Conservation (phyloP, 495 filamentous ascomycete species). For the Hypoxylon subgilvum region DNA sequence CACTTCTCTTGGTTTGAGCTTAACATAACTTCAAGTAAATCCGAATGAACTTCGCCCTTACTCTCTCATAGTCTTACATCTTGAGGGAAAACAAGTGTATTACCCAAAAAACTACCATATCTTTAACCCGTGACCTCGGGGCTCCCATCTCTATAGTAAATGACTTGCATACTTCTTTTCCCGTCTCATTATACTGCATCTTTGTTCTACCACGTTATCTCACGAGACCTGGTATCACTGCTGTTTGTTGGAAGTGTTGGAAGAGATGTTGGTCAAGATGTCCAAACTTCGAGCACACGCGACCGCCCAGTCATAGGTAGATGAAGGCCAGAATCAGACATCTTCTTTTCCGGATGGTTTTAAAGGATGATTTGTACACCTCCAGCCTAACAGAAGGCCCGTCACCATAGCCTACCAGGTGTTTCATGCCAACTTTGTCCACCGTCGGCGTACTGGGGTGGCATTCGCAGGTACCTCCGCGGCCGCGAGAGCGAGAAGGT, state of each 20-base stretch:
- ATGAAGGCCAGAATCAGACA: background rate
- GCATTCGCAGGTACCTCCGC: background rate
- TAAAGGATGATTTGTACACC: background rate
- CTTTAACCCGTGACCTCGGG: slow-evolving; percentile 4
- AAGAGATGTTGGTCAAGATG: too few species aligned
- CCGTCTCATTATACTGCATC: too few species aligned
- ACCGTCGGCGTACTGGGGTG: slow-evolving; percentile 6
- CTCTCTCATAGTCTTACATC: background rate
- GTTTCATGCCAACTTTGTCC: background rate
- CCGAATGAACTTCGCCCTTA: background rate
- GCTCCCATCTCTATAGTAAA: background rate
- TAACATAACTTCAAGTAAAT: slow-evolving; percentile 17
- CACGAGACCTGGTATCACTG: too few species aligned
- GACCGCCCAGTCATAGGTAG: background rate
- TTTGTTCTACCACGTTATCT: slow-evolving; percentile 15
- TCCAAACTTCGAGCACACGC: too few species aligned
- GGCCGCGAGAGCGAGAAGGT: slow-evolving; percentile 54
- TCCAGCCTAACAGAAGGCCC: background rate
- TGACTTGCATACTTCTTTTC: slow-evolving; percentile 19
- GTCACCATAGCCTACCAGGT: background rate
- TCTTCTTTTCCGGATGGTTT: background rate
- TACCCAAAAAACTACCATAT: slow-evolving; percentile 4
- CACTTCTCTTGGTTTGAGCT: slow-evolving; percentile 23
- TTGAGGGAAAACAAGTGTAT: background rate
- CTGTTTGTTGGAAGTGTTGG: background rate